phyloP scores from a whole-genome alignment of 108 stramenopile genomes.

The Epithemia pelagica region DNA sequence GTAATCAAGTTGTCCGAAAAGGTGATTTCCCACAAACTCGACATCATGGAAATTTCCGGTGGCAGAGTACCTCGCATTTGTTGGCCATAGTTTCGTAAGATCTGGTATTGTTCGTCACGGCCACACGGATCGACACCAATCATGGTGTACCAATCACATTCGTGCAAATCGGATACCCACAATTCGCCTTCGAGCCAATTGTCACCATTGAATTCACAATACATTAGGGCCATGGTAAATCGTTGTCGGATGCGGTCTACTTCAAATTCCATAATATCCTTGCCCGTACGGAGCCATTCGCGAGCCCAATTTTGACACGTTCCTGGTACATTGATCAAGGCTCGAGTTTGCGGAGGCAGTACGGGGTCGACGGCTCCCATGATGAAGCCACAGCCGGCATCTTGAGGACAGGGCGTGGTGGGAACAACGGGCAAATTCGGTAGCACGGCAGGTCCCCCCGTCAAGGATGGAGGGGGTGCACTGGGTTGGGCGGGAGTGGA shows the following conservation, averaged over 20 bases:
- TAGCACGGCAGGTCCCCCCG: background rate
- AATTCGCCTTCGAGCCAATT: conserved; percentile 39
- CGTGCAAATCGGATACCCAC: conserved; percentile 43
- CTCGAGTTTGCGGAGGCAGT: conserved; percentile 27
- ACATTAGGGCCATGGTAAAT: conserved; percentile 37
- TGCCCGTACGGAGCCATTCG: conserved; percentile 37
- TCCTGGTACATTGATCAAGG: conserved; percentile 30
- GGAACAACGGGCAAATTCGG: conserved; percentile 15
- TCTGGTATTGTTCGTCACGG: conserved; percentile 31
- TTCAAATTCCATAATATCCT: conserved; percentile 37
- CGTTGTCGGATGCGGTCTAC: conserved; percentile 40
- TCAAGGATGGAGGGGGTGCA: conserved; percentile 1
- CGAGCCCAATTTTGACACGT: conserved; percentile 39
- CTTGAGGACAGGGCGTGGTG: conserved; percentile 18
- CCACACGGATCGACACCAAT: conserved; percentile 44
- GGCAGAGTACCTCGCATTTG: conserved; percentile 40
- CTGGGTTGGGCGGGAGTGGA: conserved; percentile 1
- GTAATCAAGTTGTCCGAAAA: conserved; percentile 34
- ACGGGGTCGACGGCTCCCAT: conserved; percentile 27
- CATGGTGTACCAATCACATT: conserved; percentile 44
- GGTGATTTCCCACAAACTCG: conserved; percentile 37
- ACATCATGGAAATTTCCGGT: conserved; percentile 34
- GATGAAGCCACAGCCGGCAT: conserved; percentile 25
- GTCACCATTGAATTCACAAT: conserved; percentile 41
- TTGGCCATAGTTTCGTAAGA: conserved; percentile 33